Percentiles rank a stretch among this genome's conserved stretches.
phyloP scores from a whole-genome alignment of 169 alveolate genomes.

The Cryptosporidium meleagridis region DNA sequence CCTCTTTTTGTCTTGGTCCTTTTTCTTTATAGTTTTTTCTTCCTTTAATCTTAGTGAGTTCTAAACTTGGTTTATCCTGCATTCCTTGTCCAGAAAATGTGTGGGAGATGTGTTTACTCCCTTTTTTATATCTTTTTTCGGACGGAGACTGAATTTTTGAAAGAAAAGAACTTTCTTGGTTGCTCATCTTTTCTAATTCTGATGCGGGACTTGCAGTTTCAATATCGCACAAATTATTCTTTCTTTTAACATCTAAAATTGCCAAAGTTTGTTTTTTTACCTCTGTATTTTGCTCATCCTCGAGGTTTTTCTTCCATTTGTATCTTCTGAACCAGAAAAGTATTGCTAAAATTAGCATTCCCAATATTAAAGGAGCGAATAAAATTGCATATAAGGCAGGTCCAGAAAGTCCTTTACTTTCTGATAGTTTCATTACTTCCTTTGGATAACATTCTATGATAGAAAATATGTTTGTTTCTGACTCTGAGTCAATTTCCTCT shows the following conservation, averaged over 20 bases:
- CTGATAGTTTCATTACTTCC: conserved; percentile 40
- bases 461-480: not conserved
- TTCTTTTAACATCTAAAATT: conserved; percentile 46
- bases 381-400: conserved; percentile 67
- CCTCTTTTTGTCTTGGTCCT: not conserved
- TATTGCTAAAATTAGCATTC: conserved; percentile 52
- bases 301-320: conserved; percentile 43
- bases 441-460: conserved; percentile 45
- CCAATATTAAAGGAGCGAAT: conserved; percentile 64
- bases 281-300: not conserved
- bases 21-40: not conserved
- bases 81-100: not conserved
- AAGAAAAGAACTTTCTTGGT: not conserved
- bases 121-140: not conserved
- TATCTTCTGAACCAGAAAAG: conserved; percentile 65
- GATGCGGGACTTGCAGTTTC: conserved; percentile 64
- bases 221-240: conserved; percentile 19
- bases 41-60: not conserved
- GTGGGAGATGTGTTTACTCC: not conserved
- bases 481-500: not conserved
- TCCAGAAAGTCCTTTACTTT: conserved; percentile 68
- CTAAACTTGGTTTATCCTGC: not conserved
- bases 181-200: not conserved
- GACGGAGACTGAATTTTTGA: not conserved
- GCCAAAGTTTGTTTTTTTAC: conserved; percentile 26